Evolutionary conservation across 495 filamentous ascomycete genomes (phyloP), one percentile per base, ranked within the genome.

Genomic region (Cryomyces minteri): DNA sequence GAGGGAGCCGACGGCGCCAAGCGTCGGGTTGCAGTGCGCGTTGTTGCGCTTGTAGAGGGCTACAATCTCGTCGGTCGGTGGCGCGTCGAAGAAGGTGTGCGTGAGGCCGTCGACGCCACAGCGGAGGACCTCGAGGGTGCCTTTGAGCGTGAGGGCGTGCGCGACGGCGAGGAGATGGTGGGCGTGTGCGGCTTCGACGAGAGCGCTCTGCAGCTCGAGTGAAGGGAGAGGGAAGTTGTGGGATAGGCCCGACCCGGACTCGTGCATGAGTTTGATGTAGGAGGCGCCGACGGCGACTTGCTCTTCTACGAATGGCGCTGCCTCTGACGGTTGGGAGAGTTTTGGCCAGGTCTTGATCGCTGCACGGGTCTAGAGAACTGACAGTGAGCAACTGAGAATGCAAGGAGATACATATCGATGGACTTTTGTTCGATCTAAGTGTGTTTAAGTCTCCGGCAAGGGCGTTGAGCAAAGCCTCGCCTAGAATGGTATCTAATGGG

Each of bases 221-320:
- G 48, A 40, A 5, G 60, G 60, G 31, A 60, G 45, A 30, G 46
- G 42, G 31, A 61, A 54, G 6, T 54, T 30, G 32, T 43, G 32
- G 14, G 32, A 8, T 7, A 41, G 8, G 8, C 14, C 32, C n/a
- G 32, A 49, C 1, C 60, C 60, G 31, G 51, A 55, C 43, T 63
- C 61, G 45, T 63, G 59, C 58, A 63, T 61, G 41, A 63, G 52
- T 42, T 63, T 63, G 52, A 62, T 58, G 41, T 63, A 63, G 45
- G 60, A 54, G 4, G 51, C 45, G 40, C 43, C 39, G 44, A 48
- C 53, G 43, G 54, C 46, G 43, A 59, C 29, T 36, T 51, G 34
- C 34, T 53, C 38, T 37, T 48, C 48, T 33, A 60, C 48, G 40
- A 58, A 63, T 40, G 51, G 46, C 6, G 46, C 36, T 3, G 54